These are phyloP conservation scores for Phytophthora boehmeriae DNA, from an alignment of 352 stramenopile species.

Conservation along the genomic window DNA sequence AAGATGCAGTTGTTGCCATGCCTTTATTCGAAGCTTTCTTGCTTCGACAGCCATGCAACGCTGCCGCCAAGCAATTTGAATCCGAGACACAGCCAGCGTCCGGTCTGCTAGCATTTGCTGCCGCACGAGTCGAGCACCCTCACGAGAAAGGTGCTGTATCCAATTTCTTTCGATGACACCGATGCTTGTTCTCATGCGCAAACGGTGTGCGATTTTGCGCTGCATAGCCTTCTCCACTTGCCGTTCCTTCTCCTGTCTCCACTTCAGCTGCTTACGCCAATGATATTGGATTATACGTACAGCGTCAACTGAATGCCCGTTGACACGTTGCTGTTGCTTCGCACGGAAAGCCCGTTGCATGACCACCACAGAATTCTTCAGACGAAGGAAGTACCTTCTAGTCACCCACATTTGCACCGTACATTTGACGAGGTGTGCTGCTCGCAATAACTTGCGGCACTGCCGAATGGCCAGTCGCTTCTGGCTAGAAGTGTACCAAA, in stretches of 20 bases:
- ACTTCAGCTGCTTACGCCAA: conserved; percentile 36
- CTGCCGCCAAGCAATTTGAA: conserved; percentile 42
- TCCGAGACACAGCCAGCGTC: conserved; percentile 24
- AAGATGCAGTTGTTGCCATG: conserved; percentile 20
- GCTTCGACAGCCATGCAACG: conserved; percentile 1
- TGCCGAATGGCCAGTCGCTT: conserved; percentile 76
- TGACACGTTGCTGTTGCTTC: conserved; percentile 22
- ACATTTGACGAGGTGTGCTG: conserved; percentile 58
- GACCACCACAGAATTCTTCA: conserved; percentile 36
- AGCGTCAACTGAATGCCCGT: conserved; percentile 22
- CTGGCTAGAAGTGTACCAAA: conserved; percentile 84
- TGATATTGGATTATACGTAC: conserved; percentile 42
- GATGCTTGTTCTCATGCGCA: conserved; percentile 37
- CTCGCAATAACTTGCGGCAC: conserved; percentile 65
- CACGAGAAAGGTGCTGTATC: conserved; percentile 40
- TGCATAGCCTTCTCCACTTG: conserved; percentile 21
- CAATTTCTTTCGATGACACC: conserved; percentile 48
- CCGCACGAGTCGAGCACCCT: conserved; percentile 38
- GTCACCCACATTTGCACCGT: conserved; percentile 31
- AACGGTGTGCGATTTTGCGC: conserved; percentile 26
- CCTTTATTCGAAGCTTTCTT: conserved; percentile 12
- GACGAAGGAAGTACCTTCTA: conserved; percentile 31
- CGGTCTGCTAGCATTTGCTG: conserved; percentile 40
- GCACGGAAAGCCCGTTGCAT: conserved; percentile 45
- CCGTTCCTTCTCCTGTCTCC: conserved; percentile 23